Percentiles rank a stretch among this genome's conserved stretches.
These are phyloP conservation scores for Iberis pinnata DNA, from an alignment of 345 rosid genomes.

Conservation along the genomic window DNA sequence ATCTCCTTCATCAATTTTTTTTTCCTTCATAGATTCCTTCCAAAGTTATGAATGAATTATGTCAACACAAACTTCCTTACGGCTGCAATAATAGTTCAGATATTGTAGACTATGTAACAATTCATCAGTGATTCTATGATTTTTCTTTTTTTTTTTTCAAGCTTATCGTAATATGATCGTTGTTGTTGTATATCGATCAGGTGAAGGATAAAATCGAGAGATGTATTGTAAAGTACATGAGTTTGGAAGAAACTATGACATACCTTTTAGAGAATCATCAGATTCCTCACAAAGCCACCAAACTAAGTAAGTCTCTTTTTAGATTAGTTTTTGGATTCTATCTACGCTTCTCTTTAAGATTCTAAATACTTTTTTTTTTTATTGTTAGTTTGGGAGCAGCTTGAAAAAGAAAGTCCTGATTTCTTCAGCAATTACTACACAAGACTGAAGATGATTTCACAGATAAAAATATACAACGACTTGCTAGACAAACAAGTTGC, in stretches of 20 bases:
- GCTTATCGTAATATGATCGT: too few species aligned
- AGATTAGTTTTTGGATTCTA: background rate
- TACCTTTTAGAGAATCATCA: background rate
- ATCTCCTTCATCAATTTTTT: too few species aligned
- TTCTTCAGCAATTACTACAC: background rate
- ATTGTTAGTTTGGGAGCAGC: conserved; percentile 21
- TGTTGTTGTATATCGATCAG: too few species aligned
- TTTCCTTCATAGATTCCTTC: too few species aligned
- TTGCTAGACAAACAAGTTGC: background rate
- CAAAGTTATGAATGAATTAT: too few species aligned
- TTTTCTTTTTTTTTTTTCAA: too few species aligned
- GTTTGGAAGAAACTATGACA: background rate
- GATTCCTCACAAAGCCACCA: background rate
- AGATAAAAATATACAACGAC: background rate
- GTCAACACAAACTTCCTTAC: too few species aligned
- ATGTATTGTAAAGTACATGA: conserved; percentile 6
- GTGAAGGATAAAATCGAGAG: background rate
- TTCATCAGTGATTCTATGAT: too few species aligned
- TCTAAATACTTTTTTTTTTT: background rate
- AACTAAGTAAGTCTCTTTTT: background rate
- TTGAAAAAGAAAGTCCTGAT: background rate
- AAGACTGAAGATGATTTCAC: background rate
- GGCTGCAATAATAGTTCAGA: too few species aligned
- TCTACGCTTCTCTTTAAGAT: background rate
- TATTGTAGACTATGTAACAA: too few species aligned